A percentile compares a stretch with the other conserved stretches of the same genome.
These are phyloP conservation scores for Candida gigantensis DNA, from an alignment of 1,139 yeast species.

Conservation along the genomic window DNA sequence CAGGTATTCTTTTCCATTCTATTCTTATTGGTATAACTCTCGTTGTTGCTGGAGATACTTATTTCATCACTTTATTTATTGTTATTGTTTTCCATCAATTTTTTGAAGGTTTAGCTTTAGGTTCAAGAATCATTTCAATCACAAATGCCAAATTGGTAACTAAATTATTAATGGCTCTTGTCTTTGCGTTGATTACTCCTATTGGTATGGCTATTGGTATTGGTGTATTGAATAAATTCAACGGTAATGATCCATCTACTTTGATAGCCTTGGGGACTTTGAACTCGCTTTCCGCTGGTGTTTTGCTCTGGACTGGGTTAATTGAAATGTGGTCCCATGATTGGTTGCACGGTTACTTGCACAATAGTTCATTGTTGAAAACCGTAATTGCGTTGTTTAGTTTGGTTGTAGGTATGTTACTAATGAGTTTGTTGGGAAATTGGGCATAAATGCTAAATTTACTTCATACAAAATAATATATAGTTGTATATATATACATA, in stretches of 20 bases:
- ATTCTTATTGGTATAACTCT: conserved; percentile 41
- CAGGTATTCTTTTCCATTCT: conserved; percentile 47
- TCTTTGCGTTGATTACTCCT: conserved; percentile 37
- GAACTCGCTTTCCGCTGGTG: conserved; percentile 37
- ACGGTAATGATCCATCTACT: conserved; percentile 32
- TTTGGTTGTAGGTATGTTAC: conserved; percentile 30
- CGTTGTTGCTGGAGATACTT: conserved; percentile 39
- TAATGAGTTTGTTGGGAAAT: conserved; percentile 43
- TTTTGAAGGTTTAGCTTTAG: conserved; percentile 45
- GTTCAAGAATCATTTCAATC: conserved; percentile 38
- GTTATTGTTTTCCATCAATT: conserved; percentile 45
- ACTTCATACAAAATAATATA: background rate
- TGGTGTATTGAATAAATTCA: conserved; percentile 29
- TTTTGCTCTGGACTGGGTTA: conserved; percentile 35
- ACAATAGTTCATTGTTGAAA: conserved; percentile 21
- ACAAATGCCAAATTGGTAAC: conserved; percentile 30
- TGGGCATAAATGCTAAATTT: conserved; percentile 29
- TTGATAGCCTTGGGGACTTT: conserved; percentile 34
- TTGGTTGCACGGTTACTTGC: conserved; percentile 32
- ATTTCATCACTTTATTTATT: conserved; percentile 34
- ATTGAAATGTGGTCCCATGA: conserved; percentile 37
- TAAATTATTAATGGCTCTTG: conserved; percentile 27
- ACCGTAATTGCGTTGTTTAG: conserved; percentile 23
- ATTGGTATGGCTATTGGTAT: conserved; percentile 41
- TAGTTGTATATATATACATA: background rate